Base-by-base conservation (phyloP, 768 basidiomycete genomes). In the Calvatia gigantea region DNA sequence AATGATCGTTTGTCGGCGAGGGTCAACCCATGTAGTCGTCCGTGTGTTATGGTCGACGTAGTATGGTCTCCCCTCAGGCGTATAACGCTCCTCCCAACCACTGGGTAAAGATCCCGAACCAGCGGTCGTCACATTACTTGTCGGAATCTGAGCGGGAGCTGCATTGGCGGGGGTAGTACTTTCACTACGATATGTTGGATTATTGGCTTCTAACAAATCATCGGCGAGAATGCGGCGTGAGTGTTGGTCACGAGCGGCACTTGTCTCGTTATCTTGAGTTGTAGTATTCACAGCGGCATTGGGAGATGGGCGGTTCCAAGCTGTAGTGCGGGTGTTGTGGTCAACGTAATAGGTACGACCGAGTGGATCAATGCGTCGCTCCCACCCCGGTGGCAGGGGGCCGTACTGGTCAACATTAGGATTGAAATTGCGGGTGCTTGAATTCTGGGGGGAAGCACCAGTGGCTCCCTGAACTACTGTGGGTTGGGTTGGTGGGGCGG, bases 21-120 rank as follows among this genome's bases (percentile, higher is more conserved):
- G 97, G 69, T 99, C 97, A 21, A 98, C 95, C 97, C 97, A 99
- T n/a, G 97, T 99, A 29, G 97, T 98, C 17, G 97, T 98, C 45
- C 97, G 85, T 9, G 96, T 98, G 68, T 99, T 99, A 75, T 99
- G 97, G 69, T 99, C 97, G 47, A 99, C 97, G 70, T 97, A 99
- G 73, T 99, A 99, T 2, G 97, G 94, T 37, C 97, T 85, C 17
- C 97, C 97, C 73, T 99, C 97, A 0, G 95, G 94, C 2, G 97
- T 99, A 73, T 95, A 96, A 33, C 97, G 84, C 73, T 98, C 97
- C 68, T 99, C 97, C 97, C 97, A 99, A 2, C 97, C 97, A 57
- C 95, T 90, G 2, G 97, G 97, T 17, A 99, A 78, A 52, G 85
- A 87, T 1, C 97, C 95, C 1, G 83, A 77, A 3, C 94, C 96